Conservation (phyloP, 495 filamentous ascomycete species). For the Aspergillus incahuasiensis region DNA sequence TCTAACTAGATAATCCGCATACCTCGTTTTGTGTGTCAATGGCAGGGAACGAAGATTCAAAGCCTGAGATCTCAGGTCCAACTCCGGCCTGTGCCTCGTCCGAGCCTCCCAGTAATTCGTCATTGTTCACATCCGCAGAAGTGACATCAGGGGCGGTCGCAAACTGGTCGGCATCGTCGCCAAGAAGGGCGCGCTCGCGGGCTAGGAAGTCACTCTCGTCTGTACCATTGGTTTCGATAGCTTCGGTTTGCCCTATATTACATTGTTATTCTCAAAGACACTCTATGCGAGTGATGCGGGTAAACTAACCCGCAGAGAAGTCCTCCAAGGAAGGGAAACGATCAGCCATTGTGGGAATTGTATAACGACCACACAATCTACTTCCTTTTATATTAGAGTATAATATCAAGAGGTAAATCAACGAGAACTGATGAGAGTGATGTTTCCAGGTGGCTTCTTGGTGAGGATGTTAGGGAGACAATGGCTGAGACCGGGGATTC, state of each 20-base stretch:
- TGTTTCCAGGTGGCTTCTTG: constrained; percentile 24
- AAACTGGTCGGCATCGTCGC: constrained; percentile 91
- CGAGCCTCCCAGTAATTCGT: constrained; percentile 69
- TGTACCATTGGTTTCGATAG: constrained; percentile 38
- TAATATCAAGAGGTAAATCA: background rate
- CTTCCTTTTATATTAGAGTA: background rate
- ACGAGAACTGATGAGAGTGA: constrained; percentile 14
- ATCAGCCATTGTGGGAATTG: constrained; percentile 69
- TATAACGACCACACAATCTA: background rate
- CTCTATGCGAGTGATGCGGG: constrained; percentile 12
- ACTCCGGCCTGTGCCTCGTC: constrained; percentile 30
- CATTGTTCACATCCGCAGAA: constrained; percentile 45
- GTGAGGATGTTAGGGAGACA: constrained; percentile 24
- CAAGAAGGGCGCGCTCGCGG: constrained; percentile 81
- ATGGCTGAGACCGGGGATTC: constrained; percentile 22
- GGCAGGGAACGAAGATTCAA: constrained; percentile 84
- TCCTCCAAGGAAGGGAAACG: constrained; percentile 96
- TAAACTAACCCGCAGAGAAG: constrained; percentile 75
- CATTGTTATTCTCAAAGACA: constrained; percentile 23
- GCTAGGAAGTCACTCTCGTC: constrained; percentile 76
- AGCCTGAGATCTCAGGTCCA: constrained; percentile 58
- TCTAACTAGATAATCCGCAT: constrained; percentile 20
- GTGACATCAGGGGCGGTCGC: constrained; percentile 66
- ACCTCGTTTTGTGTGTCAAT: constrained; percentile 80
- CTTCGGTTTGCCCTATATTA: constrained; percentile 54